These are phyloP conservation scores for Saccharomycopsis oosterbeekiorum DNA, from an alignment of 805 yeast species.

Conservation along the genomic window DNA sequence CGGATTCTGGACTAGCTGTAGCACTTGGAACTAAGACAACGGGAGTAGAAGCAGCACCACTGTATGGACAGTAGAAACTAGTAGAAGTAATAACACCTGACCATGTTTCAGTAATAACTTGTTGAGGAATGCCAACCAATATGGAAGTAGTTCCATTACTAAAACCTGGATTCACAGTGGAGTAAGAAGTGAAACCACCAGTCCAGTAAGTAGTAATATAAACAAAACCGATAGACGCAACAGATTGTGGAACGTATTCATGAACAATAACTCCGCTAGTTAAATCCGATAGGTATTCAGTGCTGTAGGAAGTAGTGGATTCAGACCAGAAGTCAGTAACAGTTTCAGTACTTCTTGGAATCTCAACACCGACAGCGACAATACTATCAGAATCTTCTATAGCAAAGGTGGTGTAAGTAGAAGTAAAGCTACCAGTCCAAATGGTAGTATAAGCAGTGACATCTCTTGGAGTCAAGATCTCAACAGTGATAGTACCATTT, in stretches of 20 bases:
- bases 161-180: neutral
- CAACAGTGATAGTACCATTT: neutral
- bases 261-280: neutral
- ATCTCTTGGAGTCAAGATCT: neutral
- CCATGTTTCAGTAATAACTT: neutral
- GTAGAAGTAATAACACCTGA: neutral
- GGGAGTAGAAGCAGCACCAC: constrained; percentile 6
- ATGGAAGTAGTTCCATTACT: constrained; percentile 3
- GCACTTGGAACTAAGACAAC: neutral
- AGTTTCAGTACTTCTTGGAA: constrained; percentile 1
- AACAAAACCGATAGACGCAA: neutral
- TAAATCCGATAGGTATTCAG: neutral
- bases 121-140: constrained; percentile 7
- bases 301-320: neutral
- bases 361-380: neutral
- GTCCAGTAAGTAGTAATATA: constrained; percentile 1
- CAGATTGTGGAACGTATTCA: neutral
- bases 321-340: constrained; percentile 2
- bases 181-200: neutral
- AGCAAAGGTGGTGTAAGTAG: constrained; percentile 1
- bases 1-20: neutral
- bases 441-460: neutral
- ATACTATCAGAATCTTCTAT: constrained; percentile 1
- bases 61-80: neutral
- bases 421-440: constrained; percentile 1